Percentiles rank a stretch among this genome's conserved stretches.
Evolutionary conservation across 805 yeast species (phyloP).

Genomic region (Wickerhamiella spandovensis): DNA sequence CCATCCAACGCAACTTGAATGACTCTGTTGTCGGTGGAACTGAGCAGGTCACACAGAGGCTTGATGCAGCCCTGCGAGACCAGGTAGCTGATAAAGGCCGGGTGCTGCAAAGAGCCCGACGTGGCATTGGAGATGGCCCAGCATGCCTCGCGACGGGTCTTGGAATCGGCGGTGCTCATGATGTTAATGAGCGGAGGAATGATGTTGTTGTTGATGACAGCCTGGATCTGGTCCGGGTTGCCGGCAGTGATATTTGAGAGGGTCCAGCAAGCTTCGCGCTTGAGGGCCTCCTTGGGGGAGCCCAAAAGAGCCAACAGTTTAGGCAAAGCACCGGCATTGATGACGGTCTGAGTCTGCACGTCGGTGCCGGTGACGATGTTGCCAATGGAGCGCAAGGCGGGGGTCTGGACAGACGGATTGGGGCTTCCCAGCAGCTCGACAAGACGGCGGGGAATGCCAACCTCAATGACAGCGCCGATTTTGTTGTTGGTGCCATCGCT

Average conservation of each 20-base stretch:
- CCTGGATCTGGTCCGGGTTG: constrained; percentile 86
- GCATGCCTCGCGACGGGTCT: constrained; percentile 96
- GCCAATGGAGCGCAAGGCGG: constrained; percentile 94
- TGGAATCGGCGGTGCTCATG: constrained; percentile 74
- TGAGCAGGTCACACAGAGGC: constrained; percentile 86
- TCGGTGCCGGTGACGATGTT: constrained; percentile 97
- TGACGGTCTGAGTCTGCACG: constrained; percentile 85
- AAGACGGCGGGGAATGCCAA: constrained; percentile 84
- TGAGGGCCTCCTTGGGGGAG: constrained; percentile 80
- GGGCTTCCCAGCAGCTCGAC: constrained; percentile 83
- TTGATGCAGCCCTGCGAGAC: constrained; percentile 94
- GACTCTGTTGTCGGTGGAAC: constrained; percentile 78
- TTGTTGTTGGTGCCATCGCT: constrained; percentile 89
- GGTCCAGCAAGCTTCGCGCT: constrained; percentile 99
- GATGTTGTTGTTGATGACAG: constrained; percentile 87
- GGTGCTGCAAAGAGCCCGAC: constrained; percentile 83
- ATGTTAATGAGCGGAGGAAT: constrained; percentile 80
- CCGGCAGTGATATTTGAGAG: constrained; percentile 97
- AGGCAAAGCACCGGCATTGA: constrained; percentile 81
- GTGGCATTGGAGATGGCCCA: constrained; percentile 99
- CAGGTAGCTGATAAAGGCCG: constrained; percentile 85
- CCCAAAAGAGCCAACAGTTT: constrained; percentile 69
- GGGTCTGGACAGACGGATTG: constrained; percentile 82
- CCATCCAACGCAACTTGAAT: constrained; percentile 94
- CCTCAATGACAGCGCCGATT: constrained; percentile 93